Evolutionary conservation across 371 early-diverging fungal species (phyloP).

Genomic region (Gilbertella persicaria): DNA sequence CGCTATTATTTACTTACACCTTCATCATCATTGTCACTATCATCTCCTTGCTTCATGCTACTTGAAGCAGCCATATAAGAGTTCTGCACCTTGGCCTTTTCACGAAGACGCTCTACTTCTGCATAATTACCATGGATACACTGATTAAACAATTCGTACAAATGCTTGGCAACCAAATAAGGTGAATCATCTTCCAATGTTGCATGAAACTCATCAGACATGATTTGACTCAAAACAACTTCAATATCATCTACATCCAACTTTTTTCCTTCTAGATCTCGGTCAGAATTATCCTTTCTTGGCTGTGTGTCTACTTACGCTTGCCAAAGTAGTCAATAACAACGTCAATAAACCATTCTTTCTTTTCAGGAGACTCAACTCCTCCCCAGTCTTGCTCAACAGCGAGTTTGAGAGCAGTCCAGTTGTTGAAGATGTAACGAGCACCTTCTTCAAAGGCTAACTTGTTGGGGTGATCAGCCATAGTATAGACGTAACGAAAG

Average conservation of each 20-base stretch:
- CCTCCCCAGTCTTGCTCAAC: constrained; percentile 86
- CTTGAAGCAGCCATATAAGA: constrained; percentile 25
- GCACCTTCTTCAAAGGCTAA: constrained; percentile 66
- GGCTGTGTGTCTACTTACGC: constrained; percentile 36
- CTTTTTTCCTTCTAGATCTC: constrained; percentile 56
- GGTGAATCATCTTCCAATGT: constrained; percentile 68
- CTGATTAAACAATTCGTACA: constrained; percentile 50
- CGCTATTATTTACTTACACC: background rate
- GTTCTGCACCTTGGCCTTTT: constrained; percentile 40
- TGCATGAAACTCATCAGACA: constrained; percentile 70
- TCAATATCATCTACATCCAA: constrained; percentile 64
- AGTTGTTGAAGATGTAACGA: constrained; percentile 56
- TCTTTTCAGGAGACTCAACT: constrained; percentile 69
- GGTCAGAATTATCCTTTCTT: background rate
- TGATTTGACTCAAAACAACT: constrained; percentile 61
- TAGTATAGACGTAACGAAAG: constrained; percentile 1
- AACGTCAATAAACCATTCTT: constrained; percentile 73
- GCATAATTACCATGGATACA: constrained; percentile 56
- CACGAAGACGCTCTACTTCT: constrained; percentile 52
- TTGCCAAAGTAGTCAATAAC: constrained; percentile 71
- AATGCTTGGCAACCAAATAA: constrained; percentile 53
- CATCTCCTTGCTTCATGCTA: constrained; percentile 37
- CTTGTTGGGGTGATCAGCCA: constrained; percentile 59
- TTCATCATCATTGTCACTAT: constrained; percentile 35
- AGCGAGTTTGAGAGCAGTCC: constrained; percentile 80